phyloP scores from a whole-genome alignment of 257 asterid genomes.

The Echites panduratus region DNA sequence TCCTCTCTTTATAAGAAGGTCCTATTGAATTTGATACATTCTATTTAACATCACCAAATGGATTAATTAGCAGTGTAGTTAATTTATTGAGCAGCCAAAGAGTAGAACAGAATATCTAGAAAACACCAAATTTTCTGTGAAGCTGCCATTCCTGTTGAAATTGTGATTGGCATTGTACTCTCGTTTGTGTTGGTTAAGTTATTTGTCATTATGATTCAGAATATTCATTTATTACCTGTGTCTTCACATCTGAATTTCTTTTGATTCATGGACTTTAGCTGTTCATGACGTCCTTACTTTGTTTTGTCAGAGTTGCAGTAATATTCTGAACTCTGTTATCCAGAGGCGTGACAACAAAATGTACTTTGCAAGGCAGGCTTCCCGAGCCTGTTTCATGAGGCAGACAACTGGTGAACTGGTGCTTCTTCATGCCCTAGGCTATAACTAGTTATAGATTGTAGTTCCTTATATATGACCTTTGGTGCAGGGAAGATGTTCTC shows the following conservation, averaged over 20 bases:
- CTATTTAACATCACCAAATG: neutral
- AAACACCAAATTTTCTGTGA: neutral
- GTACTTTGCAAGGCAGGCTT: constrained; percentile 67
- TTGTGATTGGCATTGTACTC: neutral
- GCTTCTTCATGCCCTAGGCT: neutral
- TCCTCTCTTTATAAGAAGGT: neutral
- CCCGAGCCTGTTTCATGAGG: constrained; percentile 70
- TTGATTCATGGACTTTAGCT: neutral
- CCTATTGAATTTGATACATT: neutral
- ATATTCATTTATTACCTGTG: neutral
- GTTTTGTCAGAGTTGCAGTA: constrained; percentile 55
- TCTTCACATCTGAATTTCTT: neutral
- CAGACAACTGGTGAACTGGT: constrained; percentile 51
- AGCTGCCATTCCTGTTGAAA: neutral
- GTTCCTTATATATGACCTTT: constrained; percentile 11
- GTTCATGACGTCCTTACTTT: constrained; percentile 13
- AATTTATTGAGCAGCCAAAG: neutral
- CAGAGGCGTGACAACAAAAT: constrained; percentile 60
- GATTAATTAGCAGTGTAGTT: neutral
- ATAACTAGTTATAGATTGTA: constrained; percentile 1
- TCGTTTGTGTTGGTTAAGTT: neutral
- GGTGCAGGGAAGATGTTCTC: constrained; percentile 37
- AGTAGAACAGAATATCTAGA: neutral
- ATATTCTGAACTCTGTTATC: constrained; percentile 37
- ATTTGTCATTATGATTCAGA: neutral